A percentile compares a stretch with the other conserved stretches of the same genome.
phyloP scores from a whole-genome alignment of 2,329 filamentous ascomycete genomes.

The Colletotrichum sp. region DNA sequence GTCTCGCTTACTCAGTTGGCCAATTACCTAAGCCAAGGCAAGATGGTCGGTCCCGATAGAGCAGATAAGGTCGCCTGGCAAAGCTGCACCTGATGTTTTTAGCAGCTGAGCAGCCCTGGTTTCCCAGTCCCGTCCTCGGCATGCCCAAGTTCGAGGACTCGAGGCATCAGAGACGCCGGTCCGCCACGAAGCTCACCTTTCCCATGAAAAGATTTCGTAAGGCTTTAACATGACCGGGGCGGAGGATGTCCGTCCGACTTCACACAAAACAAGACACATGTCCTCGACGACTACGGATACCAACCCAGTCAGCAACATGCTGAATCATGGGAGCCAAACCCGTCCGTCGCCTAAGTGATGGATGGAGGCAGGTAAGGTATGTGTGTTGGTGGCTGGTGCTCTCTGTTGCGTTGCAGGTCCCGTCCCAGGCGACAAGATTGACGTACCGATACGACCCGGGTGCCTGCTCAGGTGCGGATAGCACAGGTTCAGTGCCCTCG shows the following conservation, averaged over 20 bases:
- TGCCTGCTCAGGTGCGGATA: not conserved
- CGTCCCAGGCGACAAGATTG: not conserved
- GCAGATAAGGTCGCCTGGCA: not conserved
- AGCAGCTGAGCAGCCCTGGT: not conserved
- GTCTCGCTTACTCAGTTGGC: not conserved
- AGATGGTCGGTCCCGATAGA: not conserved
- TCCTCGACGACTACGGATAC: not conserved
- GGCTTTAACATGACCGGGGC: not conserved
- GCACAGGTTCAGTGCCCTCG: not conserved
- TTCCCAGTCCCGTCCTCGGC: not conserved
- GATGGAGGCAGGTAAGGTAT: not conserved
- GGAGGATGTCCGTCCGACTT: conserved; percentile 8
- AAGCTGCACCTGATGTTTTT: not conserved
- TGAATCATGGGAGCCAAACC: not conserved
- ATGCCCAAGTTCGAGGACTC: not conserved
- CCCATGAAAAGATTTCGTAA: not conserved
- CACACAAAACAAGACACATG: not conserved
- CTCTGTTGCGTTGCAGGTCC: not conserved
- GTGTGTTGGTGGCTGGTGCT: not conserved
- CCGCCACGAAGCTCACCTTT: not conserved
- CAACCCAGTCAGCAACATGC: not conserved
- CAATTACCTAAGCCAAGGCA: conserved; percentile 4
- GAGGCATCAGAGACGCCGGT: not conserved
- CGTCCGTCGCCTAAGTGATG: not conserved
- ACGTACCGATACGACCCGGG: not conserved